phyloP scores from a whole-genome alignment of 2,329 filamentous ascomycete species.

The Cladophialophora immunda region DNA sequence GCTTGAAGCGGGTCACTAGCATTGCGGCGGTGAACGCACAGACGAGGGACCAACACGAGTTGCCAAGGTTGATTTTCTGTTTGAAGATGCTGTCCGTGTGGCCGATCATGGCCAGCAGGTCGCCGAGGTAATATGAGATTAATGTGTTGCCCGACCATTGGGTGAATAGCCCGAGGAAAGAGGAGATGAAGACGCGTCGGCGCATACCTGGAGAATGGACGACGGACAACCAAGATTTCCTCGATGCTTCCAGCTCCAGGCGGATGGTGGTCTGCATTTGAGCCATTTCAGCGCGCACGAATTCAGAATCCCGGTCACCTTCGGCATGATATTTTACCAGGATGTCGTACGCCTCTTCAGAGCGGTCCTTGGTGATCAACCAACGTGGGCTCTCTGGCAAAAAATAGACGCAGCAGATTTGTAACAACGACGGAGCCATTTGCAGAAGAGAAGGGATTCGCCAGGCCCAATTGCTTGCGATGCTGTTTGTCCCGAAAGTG shows the following conservation, averaged over 20 bases:
- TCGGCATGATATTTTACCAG: conserved; percentile 60
- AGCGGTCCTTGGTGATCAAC: conserved; percentile 41
- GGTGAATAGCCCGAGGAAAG: conserved; percentile 48
- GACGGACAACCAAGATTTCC: conserved; percentile 45
- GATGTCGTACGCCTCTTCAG: conserved; percentile 43
- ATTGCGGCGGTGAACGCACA: conserved; percentile 51
- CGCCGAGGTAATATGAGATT: conserved; percentile 45
- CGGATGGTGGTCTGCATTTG: conserved; percentile 68
- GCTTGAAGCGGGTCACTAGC: conserved; percentile 51
- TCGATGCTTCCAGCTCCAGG: conserved; percentile 62
- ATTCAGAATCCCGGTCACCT: conserved; percentile 58
- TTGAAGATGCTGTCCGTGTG: conserved; percentile 49
- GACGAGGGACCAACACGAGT: conserved; percentile 53
- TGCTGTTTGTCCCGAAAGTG: conserved; percentile 52
- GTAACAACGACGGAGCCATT: conserved; percentile 42
- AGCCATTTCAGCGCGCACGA: conserved; percentile 67
- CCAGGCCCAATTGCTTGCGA: conserved; percentile 54
- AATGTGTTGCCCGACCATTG: conserved; percentile 53
- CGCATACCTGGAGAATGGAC: conserved; percentile 46
- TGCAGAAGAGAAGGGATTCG: conserved; percentile 58
- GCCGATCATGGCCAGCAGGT: conserved; percentile 51
- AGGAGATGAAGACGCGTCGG: conserved; percentile 44
- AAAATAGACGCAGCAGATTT: conserved; percentile 45
- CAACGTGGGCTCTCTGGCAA: conserved; percentile 39
- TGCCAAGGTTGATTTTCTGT: conserved; percentile 51